Evolutionary conservation across 257 asterid genomes (phyloP).

Genomic region (Nicotiana sylvestris): DNA sequence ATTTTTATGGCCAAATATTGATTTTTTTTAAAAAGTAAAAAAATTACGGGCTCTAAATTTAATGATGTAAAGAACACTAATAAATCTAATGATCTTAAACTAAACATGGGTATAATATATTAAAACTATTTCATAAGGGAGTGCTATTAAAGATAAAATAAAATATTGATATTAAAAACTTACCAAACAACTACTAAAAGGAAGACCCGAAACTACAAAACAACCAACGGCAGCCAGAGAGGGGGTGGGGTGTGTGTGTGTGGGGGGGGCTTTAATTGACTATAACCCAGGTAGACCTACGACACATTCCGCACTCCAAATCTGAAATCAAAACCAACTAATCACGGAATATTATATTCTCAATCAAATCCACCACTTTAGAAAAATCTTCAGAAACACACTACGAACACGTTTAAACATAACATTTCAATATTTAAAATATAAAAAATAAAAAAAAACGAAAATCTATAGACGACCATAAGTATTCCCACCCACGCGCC

Average conservation of each 20-base stretch:
- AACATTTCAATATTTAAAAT: neutral
- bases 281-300: neutral
- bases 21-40: too few relatives aligned
- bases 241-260: too few relatives aligned
- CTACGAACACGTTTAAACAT: neutral
- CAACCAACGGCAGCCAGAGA: neutral
- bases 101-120: too few relatives aligned
- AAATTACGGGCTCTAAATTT: too few relatives aligned
- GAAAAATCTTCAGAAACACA: neutral
- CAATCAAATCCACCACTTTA: neutral
- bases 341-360: constrained; percentile 8
- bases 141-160: too few relatives aligned
- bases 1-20: too few relatives aligned
- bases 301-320: neutral
- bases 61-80: too few relatives aligned
- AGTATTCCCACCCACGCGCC: constrained; percentile 29
- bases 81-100: too few relatives aligned
- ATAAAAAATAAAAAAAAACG: neutral
- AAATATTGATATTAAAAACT: too few relatives aligned
- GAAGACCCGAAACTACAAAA: too few relatives aligned
- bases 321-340: constrained; percentile 3
- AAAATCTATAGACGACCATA: constrained; percentile 35
- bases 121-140: too few relatives aligned
- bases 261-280: neutral
- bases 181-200: too few relatives aligned